Evolutionary conservation across 2,329 filamentous ascomycete species (phyloP).

Genomic region (Ophiocordyceps camponoti-saundersi): DNA sequence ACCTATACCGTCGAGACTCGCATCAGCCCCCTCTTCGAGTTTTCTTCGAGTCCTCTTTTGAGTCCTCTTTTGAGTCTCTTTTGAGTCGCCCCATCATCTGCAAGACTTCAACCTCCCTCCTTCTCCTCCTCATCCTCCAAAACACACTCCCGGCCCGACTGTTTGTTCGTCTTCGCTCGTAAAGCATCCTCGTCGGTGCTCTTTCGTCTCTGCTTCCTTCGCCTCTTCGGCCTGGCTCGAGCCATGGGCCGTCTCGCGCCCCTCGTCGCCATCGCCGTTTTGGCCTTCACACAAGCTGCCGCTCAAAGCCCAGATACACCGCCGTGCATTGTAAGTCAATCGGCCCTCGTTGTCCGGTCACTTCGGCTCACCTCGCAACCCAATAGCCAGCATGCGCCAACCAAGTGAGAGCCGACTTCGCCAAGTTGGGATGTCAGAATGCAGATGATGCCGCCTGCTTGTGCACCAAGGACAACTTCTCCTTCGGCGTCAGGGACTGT

Average conservation of each 20-base stretch:
- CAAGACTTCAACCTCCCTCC: no score
- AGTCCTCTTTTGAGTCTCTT: no score
- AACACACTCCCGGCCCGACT: background rate
- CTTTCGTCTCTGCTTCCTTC: background rate
- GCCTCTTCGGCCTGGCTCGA: background rate
- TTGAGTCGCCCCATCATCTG: background rate
- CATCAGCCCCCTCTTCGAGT: background rate
- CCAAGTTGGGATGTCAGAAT: slow-evolving; percentile 9
- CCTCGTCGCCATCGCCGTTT: slow-evolving; percentile 10
- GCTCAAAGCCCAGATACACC: slow-evolving; percentile 9
- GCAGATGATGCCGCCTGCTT: slow-evolving; percentile 19
- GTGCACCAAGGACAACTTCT: slow-evolving; percentile 13
- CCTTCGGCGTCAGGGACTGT: slow-evolving; percentile 18
- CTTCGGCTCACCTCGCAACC: background rate
- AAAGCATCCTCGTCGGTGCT: background rate
- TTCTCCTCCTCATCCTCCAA: background rate
- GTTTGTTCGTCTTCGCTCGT: background rate
- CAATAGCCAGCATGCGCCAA: slow-evolving; percentile 8
- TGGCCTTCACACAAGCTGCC: slow-evolving; percentile 9
- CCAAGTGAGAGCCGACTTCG: slow-evolving; percentile 6
- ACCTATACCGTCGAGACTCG: background rate
- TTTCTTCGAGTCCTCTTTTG: no score
- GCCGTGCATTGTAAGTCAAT: slow-evolving; percentile 15
- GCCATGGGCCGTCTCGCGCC: slow-evolving; percentile 9
- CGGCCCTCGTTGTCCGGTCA: background rate